Base-by-base conservation (phyloP, 345 rosid species). In the Eucalyptus regnans region DNA sequence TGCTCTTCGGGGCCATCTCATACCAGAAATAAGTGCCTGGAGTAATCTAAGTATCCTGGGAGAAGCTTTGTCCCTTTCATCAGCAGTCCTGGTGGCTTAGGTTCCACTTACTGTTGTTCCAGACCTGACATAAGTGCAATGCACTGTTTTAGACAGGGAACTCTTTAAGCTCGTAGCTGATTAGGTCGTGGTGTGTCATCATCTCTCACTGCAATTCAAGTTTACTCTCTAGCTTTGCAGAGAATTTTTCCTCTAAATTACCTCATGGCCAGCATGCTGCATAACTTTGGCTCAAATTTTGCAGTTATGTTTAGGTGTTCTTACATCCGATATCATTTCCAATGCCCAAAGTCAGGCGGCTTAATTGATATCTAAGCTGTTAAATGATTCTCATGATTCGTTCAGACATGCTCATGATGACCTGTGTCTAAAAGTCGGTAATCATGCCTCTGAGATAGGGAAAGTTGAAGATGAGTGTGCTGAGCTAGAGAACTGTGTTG, bases 41-140 rank as follows among this genome's bases (percentile, higher is more conserved):
- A 86, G 91, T 71, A 93, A 92, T 87, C 90, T 95, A 90, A 91
- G 91, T 86, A 92, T 90, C 50, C 91, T 90, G 88, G 87, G 90
- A 68, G 96, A 94, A 91, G 91, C 94, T 86, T 80, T 96, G 87
- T 95, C 98, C 89, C 96, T 97, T 92, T 94, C 93, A 88, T 94
- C 98, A 48, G 99, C 98, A 88, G 98, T 96, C 91, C 89, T 93
- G 76, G 95, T 90, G 86, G 94, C 98, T 85, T 96, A 96, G 66
- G 94, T 97, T 89, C 99, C 97, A 87, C 91, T 96, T 90, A 93
- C 98, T 89, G 92, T 95, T 66, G 95, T 97, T 92, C 98, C 98
- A 88, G 99, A 97, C 93, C 98, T 98, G 86, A 96, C 98, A 25
- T 98, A 93, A 93, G 96, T 91, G 87, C 98, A 95, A 71, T 96